These are phyloP conservation scores for Pseudocohnilembus persalinus DNA, from an alignment of 169 alveolate genomes.

Conservation along the genomic window DNA sequence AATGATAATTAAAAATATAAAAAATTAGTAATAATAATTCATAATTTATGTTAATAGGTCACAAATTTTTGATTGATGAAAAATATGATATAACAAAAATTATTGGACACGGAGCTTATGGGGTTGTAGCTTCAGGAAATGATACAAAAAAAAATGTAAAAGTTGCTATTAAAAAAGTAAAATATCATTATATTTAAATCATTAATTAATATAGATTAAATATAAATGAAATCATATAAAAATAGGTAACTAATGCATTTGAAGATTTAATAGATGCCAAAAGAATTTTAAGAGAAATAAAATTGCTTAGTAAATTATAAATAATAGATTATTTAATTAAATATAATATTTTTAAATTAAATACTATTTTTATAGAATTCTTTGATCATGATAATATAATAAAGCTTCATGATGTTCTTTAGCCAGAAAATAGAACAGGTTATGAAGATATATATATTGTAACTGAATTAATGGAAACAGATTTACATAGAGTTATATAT, in stretches of 20 bases:
- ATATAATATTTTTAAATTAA: constrained; percentile 9
- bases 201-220: constrained; percentile 17
- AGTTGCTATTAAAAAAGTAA: constrained; percentile 65
- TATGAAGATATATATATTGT: constrained; percentile 88
- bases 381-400: constrained; percentile 87
- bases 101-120: constrained; percentile 77
- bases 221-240: constrained; percentile 6
- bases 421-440: constrained; percentile 81
- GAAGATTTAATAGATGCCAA: constrained; percentile 72
- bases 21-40: too few relatives aligned
- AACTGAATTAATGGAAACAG: constrained; percentile 92
- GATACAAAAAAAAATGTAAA: constrained; percentile 44
- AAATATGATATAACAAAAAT: constrained; percentile 47
- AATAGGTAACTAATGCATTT: constrained; percentile 34
- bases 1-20: too few relatives aligned
- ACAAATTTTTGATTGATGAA: background rate
- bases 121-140: constrained; percentile 62
- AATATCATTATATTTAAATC: constrained; percentile 19
- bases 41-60: background rate
- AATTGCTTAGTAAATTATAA: constrained; percentile 46
- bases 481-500: constrained; percentile 90
- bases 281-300: constrained; percentile 74
- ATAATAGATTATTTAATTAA: constrained; percentile 21
- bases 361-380: constrained; percentile 41
- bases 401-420: constrained; percentile 67